Evolutionary conservation across 2,329 filamentous ascomycete genomes (phyloP), one percentile per base, ranked within the genome.

Genomic region (Arthrobotrys entomopaga): DNA sequence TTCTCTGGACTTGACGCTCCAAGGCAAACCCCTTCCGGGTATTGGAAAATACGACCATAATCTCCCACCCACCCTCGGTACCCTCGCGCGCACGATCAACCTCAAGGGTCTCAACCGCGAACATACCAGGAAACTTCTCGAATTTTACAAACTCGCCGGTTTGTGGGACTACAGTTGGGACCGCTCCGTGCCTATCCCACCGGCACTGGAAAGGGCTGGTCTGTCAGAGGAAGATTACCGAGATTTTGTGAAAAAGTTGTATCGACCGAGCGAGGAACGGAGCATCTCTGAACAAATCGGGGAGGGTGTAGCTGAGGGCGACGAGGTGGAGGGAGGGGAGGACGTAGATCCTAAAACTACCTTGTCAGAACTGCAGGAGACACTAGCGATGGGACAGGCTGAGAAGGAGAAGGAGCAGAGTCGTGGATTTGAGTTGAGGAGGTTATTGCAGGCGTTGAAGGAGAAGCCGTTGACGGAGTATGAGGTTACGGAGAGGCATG

Each of bases 311-410:
- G 76, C 78, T 59, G 81, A 83, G 2, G 84, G 89, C 77, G 85
- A 87, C 1, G 89, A 85, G n/a, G 24, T 2, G 7, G 57, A 58
- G 10, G 79, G 83, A 83, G 81, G 82, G 82, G 78, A 83, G 81
- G 10, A 6, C 3, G 75, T 90, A 88, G 81, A 84, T 76, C 85
- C 86, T 48, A 90, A 91, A 7, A 79, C 97, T 77, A 89, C 84
- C 78, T 91, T 89, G 82, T 82, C 85, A 1, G 94, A 98, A 82
- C 89, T 57, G 89, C 91, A 79, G 89, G 65, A 22, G 58, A 67
- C 38, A 46, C 50, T 60, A 57, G 76, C 24, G 11, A 29, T 65
- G 4, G 46, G 50, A 2, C 22, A n/a, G 11, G 38, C 26, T 6
- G 54, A 69, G 48, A 50, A 59, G 40, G 64, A 67, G 43, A 63